These are phyloP conservation scores for Sextonia rubra DNA, from an alignment of 164 flowering plant species.

Conservation along the genomic window DNA sequence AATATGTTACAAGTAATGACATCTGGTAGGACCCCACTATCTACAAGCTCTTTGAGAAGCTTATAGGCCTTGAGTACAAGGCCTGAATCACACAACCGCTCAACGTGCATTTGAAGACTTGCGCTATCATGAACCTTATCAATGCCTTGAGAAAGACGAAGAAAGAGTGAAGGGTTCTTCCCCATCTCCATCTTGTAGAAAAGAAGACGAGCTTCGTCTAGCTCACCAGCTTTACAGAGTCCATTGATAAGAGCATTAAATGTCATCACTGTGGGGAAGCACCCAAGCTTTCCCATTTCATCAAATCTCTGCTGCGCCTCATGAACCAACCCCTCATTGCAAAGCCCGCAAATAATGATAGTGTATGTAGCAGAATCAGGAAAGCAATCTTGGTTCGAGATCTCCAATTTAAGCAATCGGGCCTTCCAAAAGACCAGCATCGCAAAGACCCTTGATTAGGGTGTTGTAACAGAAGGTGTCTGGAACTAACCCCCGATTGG, in stretches of 20 bases:
- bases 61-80: conserved; percentile 61
- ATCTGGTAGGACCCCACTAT: conserved; percentile 56
- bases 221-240: conserved; percentile 55
- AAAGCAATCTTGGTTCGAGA: conserved; percentile 39
- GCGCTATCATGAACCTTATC: conserved; percentile 39
- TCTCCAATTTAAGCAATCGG: conserved; percentile 54
- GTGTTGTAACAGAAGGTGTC: conserved; percentile 75
- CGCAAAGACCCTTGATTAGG: conserved; percentile 75
- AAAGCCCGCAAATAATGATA: conserved; percentile 70
- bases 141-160: conserved; percentile 73
- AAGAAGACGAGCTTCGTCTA: conserved; percentile 53
- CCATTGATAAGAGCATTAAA: conserved; percentile 82
- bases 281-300: conserved; percentile 74
- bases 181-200: conserved; percentile 73
- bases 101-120: conserved; percentile 47
- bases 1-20: conserved; percentile 62
- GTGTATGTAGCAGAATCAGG: conserved; percentile 65
- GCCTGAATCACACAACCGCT: conserved; percentile 52
- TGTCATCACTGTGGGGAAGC: conserved; percentile 65
- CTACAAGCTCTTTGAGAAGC: conserved; percentile 52
- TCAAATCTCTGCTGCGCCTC: conserved; percentile 58
- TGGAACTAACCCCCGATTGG: conserved; percentile 48
- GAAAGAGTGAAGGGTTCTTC: conserved; percentile 64
- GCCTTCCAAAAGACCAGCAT: conserved; percentile 63
- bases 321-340: conserved; percentile 57